Conservation (phyloP, 129 eudicot genomes). For the Rutidosis leptorrhynchoides region DNA sequence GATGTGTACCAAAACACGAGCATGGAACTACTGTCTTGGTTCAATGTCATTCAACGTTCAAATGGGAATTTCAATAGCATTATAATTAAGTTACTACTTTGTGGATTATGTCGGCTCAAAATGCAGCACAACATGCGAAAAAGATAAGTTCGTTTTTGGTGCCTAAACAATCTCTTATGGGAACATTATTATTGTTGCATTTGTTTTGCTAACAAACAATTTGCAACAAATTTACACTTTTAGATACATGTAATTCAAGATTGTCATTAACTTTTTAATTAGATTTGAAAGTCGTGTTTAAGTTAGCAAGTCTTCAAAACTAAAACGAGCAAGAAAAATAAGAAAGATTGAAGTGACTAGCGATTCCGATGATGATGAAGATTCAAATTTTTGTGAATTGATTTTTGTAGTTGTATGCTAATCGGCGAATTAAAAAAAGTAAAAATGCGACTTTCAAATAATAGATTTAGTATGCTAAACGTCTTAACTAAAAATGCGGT, state of each 20-base stretch:
- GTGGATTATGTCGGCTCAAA: not conserved
- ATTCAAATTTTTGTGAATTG: not conserved
- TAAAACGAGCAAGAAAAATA: not conserved
- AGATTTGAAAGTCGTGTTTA: not conserved
- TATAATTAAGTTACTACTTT: not conserved
- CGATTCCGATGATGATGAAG: not conserved
- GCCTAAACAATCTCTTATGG: not conserved
- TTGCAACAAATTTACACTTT: not conserved
- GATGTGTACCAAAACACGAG: not conserved
- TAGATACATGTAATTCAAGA: not conserved
- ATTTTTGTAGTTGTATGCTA: not conserved
- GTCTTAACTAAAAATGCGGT: too few species aligned
- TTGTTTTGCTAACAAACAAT: too few species aligned
- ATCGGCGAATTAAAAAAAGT: not conserved
- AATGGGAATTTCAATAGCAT: not conserved
- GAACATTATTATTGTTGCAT: not conserved
- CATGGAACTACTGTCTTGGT: not conserved
- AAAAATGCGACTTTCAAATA: not conserved
- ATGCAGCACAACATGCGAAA: not conserved
- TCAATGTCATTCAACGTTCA: not conserved
- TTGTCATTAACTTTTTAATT: not conserved
- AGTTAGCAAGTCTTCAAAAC: not conserved
- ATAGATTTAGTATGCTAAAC: too few species aligned
- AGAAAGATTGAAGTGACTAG: not conserved
- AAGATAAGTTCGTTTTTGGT: not conserved